Percentiles rank a stretch among this genome's conserved stretches.
Conservation (phyloP, 1,284 basidiomycete genomes). For the Microbotryum violaceum region DNA sequence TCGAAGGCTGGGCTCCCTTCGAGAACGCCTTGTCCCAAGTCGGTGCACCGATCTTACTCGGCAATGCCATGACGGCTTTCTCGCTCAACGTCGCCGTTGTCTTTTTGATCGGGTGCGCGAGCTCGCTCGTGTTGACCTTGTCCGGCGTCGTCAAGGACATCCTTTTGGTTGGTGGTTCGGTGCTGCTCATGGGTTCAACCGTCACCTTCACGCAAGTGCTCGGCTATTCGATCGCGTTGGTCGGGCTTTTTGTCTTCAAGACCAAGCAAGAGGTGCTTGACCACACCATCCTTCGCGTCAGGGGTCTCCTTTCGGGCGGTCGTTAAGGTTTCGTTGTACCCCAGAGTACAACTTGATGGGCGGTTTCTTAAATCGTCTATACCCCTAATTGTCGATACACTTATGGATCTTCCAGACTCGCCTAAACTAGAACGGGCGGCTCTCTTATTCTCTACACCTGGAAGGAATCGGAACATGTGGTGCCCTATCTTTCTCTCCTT, state of each 20-base stretch:
- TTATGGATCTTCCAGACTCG: too few species aligned
- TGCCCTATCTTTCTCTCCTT: too few species aligned
- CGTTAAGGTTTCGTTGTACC: too few species aligned
- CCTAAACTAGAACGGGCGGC: too few species aligned
- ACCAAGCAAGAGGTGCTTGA: constrained; percentile 26
- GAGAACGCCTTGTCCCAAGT: constrained; percentile 40
- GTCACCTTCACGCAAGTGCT: constrained; percentile 42
- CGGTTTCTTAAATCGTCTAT: too few species aligned
- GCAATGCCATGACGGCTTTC: constrained; percentile 46
- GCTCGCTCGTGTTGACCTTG: constrained; percentile 43
- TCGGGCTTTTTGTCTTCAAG: constrained; percentile 21
- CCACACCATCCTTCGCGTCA: constrained; percentile 18
- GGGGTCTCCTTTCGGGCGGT: too few species aligned
- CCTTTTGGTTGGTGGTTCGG: constrained; percentile 44
- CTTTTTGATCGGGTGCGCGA: constrained; percentile 45
- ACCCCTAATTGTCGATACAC: too few species aligned
- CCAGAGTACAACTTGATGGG: too few species aligned
- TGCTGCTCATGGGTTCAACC: constrained; percentile 44
- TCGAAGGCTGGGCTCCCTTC: constrained; percentile 46
- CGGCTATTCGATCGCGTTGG: constrained; percentile 30
- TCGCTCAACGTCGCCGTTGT: constrained; percentile 47
- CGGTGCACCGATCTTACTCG: constrained; percentile 43
- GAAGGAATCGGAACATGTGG: too few species aligned
- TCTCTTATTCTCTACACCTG: too few species aligned
- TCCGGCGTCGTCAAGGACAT: constrained; percentile 45